A percentile compares a stretch with the other conserved stretches of the same genome.
phyloP scores from a whole-genome alignment of 768 basidiomycete species.

The Pulveroboletus sp. region DNA sequence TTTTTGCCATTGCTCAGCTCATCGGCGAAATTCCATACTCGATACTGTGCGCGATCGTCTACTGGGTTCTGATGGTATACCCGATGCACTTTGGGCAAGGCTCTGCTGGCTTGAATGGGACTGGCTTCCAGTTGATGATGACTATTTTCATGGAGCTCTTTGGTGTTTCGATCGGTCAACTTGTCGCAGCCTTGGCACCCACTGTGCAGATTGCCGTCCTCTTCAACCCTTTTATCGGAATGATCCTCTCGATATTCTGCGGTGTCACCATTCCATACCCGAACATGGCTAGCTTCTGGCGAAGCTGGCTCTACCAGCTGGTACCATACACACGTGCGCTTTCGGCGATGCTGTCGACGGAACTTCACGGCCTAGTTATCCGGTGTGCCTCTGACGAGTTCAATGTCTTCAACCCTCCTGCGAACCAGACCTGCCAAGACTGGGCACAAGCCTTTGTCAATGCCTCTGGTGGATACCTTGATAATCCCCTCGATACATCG shows the following conservation, averaged over 20 bases:
- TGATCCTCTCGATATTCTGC: slow-evolving; percentile 68
- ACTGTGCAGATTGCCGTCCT: slow-evolving; percentile 75
- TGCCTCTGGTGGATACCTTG: slow-evolving; percentile 66
- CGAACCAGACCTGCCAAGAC: slow-evolving; percentile 61
- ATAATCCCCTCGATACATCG: slow-evolving; percentile 54
- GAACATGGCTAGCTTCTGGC: slow-evolving; percentile 61
- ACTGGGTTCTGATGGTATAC: slow-evolving; percentile 75
- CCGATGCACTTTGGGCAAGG: slow-evolving; percentile 68
- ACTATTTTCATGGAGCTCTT: slow-evolving; percentile 68
- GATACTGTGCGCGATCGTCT: slow-evolving; percentile 61
- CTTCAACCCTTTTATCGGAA: slow-evolving; percentile 70
- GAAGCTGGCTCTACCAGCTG: slow-evolving; percentile 72
- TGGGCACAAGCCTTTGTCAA: slow-evolving; percentile 70
- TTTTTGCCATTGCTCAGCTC: slow-evolving; percentile 80
- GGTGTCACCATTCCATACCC: slow-evolving; percentile 76
- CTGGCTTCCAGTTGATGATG: slow-evolving; percentile 68
- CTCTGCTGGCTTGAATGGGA: slow-evolving; percentile 52
- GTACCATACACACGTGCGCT: slow-evolving; percentile 68
- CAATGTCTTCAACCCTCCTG: slow-evolving; percentile 64
- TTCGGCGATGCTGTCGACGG: slow-evolving; percentile 71
- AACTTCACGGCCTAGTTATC: slow-evolving; percentile 66
- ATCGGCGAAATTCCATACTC: slow-evolving; percentile 78
- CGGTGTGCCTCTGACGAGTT: slow-evolving; percentile 67
- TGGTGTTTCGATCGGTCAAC: slow-evolving; percentile 67
- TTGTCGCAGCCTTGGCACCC: slow-evolving; percentile 73